Evolutionary conservation across 2,329 filamentous ascomycete species (phyloP), one percentile per base, ranked within the genome.

Genomic region (Fusarium mundagurra): DNA sequence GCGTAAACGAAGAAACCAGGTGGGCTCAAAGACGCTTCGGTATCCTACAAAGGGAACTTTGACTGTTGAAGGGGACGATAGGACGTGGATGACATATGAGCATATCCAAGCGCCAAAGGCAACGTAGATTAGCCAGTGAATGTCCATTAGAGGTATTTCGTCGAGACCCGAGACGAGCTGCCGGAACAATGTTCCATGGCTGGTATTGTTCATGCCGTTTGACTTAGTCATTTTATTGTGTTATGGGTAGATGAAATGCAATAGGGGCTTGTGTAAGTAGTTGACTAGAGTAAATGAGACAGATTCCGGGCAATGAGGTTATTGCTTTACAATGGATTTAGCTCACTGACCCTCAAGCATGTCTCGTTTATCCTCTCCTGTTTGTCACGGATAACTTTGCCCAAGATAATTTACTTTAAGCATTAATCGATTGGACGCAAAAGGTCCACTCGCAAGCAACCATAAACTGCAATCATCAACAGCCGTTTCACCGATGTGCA

Each of bases 301-400:
- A 11, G 6, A 14, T 22, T 17, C 4, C 16, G 9, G 7, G 14
- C 14, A 2, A 53, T 36, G 18, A 36, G 17, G 14, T 33, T 16
- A 3, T 4, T 33, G 11, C 2, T 4, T 8, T 20, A 4, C 4
- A 13, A 13, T 10, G 22, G 0, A 8, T 18, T 33, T 6, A 4
- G 13, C 18, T 5, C 4, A 34, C 3, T 17, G n/a, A 27, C 18
- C 6, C 6, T 36, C 9, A n/a, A 27, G 3, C 18, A 22, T 27
- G 18, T 20, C 12, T 24, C 20, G 18, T 0, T 8, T 20, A 20
- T 16, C n/a, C 4, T 12, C 18, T 22, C 2, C 13, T 17, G 4
- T 22, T 3, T 7, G 8, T 27, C 12, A 34, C 0, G 0, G 4
- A 31, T 17, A 8, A 6, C 1, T 7, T n/a, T n/a, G 5, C 14